Evolutionary conservation across 805 yeast genomes (phyloP), one percentile per base, ranked within the genome.

Genomic region (Wickerhamiella qilinensis): DNA sequence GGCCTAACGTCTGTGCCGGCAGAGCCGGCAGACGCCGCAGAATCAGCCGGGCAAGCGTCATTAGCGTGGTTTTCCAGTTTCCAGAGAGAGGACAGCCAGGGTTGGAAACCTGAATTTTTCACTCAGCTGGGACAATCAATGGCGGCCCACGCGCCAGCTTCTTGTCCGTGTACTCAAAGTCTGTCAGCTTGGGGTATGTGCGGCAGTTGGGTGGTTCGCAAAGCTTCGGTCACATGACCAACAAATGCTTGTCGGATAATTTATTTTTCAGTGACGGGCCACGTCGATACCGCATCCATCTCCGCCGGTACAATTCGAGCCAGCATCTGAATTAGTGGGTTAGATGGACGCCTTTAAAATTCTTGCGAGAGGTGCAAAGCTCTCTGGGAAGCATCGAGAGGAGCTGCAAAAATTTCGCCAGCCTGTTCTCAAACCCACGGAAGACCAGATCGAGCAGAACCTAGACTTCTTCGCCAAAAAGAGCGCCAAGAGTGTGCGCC

Each of bases 301-400:
- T n/a, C n/a, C n/a, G n/a, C n/a, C n/a, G n/a, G n/a, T n/a, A n/a
- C n/a, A n/a, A n/a, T n/a, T n/a, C n/a, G n/a, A n/a, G n/a, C n/a
- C n/a, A n/a, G n/a, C n/a, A n/a, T n/a, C n/a, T n/a, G n/a, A n/a
- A n/a, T n/a, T n/a, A n/a, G n/a, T n/a, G n/a, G n/a, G n/a, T n/a
- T n/a, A n/a, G 4, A 50, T 50, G 54, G 98, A 88, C 62, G 78
- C 88, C 43, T 91, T 88, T 57, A 67, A 82, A 50, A 75, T 91
- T 2, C 67, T 88, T 28, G 66, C 85, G 0, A 65, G 96, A 52
- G 97, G 97, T 18, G 94, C 96, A 0, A 68, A 75, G 11, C 62
- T 88, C 37, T 76, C 75, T 53, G 73, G 75, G 43, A 60, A 57
- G 22, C 62, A 61, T 55, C 34, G 58, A 41, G 32, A 59, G 40